phyloP scores from a whole-genome alignment of 1,284 basidiomycete species.

The Lignosus rhinocerotis region DNA sequence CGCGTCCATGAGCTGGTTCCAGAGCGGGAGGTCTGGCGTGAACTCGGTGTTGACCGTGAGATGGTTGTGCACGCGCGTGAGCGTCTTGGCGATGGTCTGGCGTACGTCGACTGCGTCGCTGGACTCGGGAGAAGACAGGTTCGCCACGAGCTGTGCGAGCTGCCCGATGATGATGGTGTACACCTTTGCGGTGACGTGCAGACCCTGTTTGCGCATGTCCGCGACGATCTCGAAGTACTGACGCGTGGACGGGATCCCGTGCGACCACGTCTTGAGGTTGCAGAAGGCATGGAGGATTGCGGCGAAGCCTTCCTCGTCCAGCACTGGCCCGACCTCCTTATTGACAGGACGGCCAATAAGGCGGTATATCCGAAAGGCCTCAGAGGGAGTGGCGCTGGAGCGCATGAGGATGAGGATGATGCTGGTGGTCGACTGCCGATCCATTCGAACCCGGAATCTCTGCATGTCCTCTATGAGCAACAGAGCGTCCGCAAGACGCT shows the following conservation, averaged over 20 bases:
- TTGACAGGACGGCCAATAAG: slow-evolving; percentile 32
- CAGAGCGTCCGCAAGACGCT: slow-evolving; percentile 49
- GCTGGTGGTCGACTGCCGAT: slow-evolving; percentile 46
- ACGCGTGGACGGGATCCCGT: slow-evolving; percentile 32
- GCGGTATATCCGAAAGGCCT: slow-evolving; percentile 66
- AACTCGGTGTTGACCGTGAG: slow-evolving; percentile 78
- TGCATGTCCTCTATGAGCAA: slow-evolving; percentile 58
- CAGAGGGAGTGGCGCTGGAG: slow-evolving; percentile 47
- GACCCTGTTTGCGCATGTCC: slow-evolving; percentile 78
- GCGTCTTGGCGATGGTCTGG: slow-evolving; percentile 43
- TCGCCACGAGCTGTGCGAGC: slow-evolving; percentile 47
- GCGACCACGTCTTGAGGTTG: slow-evolving; percentile 42
- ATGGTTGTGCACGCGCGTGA: slow-evolving; percentile 76
- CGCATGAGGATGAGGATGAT: slow-evolving; percentile 64
- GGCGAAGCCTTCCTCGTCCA: slow-evolving; percentile 60
- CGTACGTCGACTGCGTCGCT: slow-evolving; percentile 25
- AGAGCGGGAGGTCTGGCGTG: slow-evolving; percentile 73
- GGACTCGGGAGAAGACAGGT: slow-evolving; percentile 23
- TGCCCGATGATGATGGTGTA: slow-evolving; percentile 75
- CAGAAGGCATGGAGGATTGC: slow-evolving; percentile 66
- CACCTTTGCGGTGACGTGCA: slow-evolving; percentile 57
- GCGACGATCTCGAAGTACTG: slow-evolving; percentile 78
- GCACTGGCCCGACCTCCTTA: slow-evolving; percentile 28
- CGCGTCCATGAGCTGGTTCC: slow-evolving; percentile 89
- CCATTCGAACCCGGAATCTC: slow-evolving; percentile 34